These are phyloP conservation scores for Salix purpurea DNA, from an alignment of 345 rosid species.

Conservation along the genomic window DNA sequence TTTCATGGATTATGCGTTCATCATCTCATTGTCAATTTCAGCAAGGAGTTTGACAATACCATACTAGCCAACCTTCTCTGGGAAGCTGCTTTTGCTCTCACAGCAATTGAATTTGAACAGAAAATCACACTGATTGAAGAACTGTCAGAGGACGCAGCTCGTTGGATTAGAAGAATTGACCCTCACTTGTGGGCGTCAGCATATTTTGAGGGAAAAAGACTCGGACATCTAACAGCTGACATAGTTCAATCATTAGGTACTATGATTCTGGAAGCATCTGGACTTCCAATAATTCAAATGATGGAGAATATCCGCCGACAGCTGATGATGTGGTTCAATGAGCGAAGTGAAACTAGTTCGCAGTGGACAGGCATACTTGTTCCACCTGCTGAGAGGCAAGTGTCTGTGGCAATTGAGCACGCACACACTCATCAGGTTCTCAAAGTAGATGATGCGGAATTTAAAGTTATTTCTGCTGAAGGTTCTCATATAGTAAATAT, in stretches of 20 bases:
- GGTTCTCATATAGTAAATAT: constrained; percentile 79
- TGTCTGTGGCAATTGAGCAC: constrained; percentile 71
- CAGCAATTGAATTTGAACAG: constrained; percentile 13
- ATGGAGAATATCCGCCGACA: constrained; percentile 90
- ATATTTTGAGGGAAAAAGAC: constrained; percentile 23
- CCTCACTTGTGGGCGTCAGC: constrained; percentile 21
- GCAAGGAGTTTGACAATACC: constrained; percentile 7
- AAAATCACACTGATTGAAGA: constrained; percentile 17
- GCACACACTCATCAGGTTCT: constrained; percentile 80
- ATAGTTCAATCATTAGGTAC: constrained; percentile 63
- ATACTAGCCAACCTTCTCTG: constrained; percentile 19
- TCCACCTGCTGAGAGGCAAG: constrained; percentile 79
- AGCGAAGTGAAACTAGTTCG: constrained; percentile 76
- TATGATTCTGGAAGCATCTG: constrained; percentile 84
- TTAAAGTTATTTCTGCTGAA: constrained; percentile 85
- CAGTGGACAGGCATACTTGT: constrained; percentile 85
- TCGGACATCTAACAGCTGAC: constrained; percentile 76
- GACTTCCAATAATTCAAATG: constrained; percentile 94
- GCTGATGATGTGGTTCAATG: constrained; percentile 94
- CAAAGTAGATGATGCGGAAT: constrained; percentile 83
- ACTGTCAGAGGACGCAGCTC: constrained; percentile 13
- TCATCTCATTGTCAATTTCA: constrained; percentile 22
- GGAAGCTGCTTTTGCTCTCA: constrained; percentile 24
- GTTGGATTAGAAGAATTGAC: constrained; percentile 20
- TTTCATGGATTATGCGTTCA: constrained; percentile 23